A percentile compares a stretch with the other conserved stretches of the same genome.
These are phyloP conservation scores for Boletus tomentosulus DNA, from an alignment of 768 basidiomycete genomes.

Conservation along the genomic window DNA sequence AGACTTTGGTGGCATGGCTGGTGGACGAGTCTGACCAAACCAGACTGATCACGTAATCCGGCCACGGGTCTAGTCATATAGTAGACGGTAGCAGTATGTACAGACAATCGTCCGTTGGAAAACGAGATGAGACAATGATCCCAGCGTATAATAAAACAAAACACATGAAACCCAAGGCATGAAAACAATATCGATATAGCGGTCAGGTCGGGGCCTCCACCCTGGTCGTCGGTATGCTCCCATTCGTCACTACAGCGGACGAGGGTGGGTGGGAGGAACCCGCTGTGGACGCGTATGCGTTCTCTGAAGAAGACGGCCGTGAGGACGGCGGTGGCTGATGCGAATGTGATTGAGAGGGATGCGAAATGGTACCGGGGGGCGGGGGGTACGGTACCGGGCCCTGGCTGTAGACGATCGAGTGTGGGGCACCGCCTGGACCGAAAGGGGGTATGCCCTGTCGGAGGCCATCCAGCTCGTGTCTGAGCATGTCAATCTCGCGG, in stretches of 20 bases:
- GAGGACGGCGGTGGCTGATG: constrained; percentile 37
- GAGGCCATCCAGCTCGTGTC: constrained; percentile 64
- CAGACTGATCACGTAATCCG: constrained; percentile 26
- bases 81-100: constrained; percentile 25
- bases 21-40: constrained; percentile 5
- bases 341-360: constrained; percentile 32
- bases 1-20: constrained; percentile 28
- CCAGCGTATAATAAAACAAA: constrained; percentile 16
- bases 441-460: constrained; percentile 59
- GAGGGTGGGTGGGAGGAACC: constrained; percentile 29
- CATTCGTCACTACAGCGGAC: constrained; percentile 37
- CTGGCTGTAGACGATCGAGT: constrained; percentile 50
- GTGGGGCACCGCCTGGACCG: constrained; percentile 44
- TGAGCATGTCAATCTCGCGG: constrained; percentile 72
- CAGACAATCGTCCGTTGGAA: constrained; percentile 26
- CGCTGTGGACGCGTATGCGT: constrained; percentile 43
- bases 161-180: constrained; percentile 13
- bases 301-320: constrained; percentile 62
- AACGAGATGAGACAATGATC: constrained; percentile 14
- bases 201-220: constrained; percentile 39
- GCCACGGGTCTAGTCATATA: constrained; percentile 9
- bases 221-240: constrained; percentile 37
- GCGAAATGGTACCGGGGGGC: constrained; percentile 43
- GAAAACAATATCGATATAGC: constrained; percentile 1
- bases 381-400: constrained; percentile 45